These are phyloP conservation scores for Colletotrichum zoysiae DNA, from an alignment of 2,329 filamentous ascomycete genomes.

Conservation along the genomic window DNA sequence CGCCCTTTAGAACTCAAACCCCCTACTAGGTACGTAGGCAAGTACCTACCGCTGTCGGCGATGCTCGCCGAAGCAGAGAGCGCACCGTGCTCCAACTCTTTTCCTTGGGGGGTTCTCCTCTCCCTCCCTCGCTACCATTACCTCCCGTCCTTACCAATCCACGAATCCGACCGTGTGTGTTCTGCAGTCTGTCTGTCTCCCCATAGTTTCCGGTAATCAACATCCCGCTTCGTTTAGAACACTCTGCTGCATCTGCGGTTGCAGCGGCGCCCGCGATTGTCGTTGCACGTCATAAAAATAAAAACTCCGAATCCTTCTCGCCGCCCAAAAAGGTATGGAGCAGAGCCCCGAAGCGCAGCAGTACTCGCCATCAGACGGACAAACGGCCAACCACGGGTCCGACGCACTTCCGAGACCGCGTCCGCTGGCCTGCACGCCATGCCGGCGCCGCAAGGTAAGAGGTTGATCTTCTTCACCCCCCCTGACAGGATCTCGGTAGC, in stretches of 20 bases:
- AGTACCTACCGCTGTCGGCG: not conserved
- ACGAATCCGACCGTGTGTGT: constrained; percentile 8
- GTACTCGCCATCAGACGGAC: constrained; percentile 38
- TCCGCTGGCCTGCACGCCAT: constrained; percentile 40
- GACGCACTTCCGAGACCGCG: constrained; percentile 41
- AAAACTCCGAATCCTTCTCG: constrained; percentile 18
- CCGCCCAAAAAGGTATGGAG: constrained; percentile 32
- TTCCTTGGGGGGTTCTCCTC: not conserved
- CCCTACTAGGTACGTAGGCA: no score
- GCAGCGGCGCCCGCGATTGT: not conserved
- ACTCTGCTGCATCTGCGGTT: not conserved
- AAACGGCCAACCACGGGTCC: constrained; percentile 37
- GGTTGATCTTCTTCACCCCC: not conserved
- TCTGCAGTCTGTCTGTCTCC: not conserved
- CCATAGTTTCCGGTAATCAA: constrained; percentile 11
- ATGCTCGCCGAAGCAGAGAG: constrained; percentile 2
- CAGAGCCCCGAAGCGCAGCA: constrained; percentile 38
- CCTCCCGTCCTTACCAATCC: not conserved
- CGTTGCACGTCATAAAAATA: constrained; percentile 8
- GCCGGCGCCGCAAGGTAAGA: constrained; percentile 40
- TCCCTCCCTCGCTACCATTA: not conserved
- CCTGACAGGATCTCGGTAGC: not conserved
- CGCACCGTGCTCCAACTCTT: not conserved
- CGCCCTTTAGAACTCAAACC: no score
- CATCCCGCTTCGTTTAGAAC: not conserved